Conservation (phyloP, 345 rosid genomes). For the Euphorbia lathyris region DNA sequence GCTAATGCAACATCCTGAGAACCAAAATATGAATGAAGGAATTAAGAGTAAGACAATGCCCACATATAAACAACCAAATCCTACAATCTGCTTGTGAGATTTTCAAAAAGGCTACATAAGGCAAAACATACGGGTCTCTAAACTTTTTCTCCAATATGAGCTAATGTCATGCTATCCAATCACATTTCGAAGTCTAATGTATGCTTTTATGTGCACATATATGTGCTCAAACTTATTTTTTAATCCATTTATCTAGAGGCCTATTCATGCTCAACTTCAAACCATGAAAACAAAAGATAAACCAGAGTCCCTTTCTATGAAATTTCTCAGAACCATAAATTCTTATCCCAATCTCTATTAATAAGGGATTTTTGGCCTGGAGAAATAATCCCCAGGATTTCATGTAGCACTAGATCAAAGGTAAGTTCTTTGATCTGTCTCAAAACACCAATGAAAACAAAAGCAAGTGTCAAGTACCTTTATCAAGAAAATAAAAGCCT, state of each 20-base stretch:
- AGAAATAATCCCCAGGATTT: not conserved
- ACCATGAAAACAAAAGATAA: not conserved
- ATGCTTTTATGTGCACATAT: too few species aligned
- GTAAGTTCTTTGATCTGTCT: not conserved
- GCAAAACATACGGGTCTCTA: too few species aligned
- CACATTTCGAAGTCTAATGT: too few species aligned
- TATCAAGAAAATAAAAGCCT: not conserved
- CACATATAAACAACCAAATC: not conserved
- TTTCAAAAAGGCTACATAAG: too few species aligned
- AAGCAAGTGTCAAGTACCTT: not conserved
- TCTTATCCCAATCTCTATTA: not conserved
- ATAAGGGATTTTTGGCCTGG: not conserved
- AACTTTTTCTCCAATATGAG: too few species aligned
- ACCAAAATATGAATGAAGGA: constrained; percentile 12
- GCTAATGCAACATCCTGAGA: constrained; percentile 94
- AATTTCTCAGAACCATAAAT: not conserved
- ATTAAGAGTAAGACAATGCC: not conserved
- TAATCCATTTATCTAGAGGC: not conserved
- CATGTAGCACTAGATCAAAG: not conserved
- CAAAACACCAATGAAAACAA: not conserved
- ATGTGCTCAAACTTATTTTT: not conserved
- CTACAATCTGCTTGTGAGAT: too few species aligned
- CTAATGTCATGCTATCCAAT: too few species aligned
- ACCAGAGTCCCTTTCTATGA: not conserved
- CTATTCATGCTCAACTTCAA: not conserved